Evolutionary conservation across 495 filamentous ascomycete genomes (phyloP).

Genomic region (Cudoniella acicularis): DNA sequence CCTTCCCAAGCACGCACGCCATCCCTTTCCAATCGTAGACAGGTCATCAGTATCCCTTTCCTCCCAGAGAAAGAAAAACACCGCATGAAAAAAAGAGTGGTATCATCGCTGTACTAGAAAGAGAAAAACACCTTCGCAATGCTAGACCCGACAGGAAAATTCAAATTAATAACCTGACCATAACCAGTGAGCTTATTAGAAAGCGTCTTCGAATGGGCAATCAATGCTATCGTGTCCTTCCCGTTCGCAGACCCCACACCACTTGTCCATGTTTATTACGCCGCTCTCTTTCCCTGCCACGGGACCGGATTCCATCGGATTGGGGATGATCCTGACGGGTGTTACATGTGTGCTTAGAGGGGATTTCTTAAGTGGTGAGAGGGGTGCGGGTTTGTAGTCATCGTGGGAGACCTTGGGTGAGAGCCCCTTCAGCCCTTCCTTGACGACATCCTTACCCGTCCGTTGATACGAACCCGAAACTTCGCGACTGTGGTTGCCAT

Average conservation of each 20-base stretch:
- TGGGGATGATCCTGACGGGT: conserved; percentile 43
- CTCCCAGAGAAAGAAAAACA: background rate
- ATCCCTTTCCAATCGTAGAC: background rate
- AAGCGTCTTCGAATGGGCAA: conserved; percentile 88
- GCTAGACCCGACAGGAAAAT: no score
- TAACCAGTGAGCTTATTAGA: no score
- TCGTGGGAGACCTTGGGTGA: conserved; percentile 31
- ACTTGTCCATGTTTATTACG: conserved; percentile 77
- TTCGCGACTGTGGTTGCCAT: conserved; percentile 18
- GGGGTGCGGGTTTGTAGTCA: conserved; percentile 44
- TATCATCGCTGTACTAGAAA: conserved; percentile 23
- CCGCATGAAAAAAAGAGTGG: conserved; percentile 19
- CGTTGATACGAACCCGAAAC: conserved; percentile 17
- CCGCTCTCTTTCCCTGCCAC: conserved; percentile 78
- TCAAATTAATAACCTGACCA: no score
- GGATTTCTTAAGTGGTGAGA: conserved; percentile 44
- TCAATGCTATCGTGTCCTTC: conserved; percentile 96
- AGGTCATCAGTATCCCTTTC: background rate
- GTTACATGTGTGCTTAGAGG: conserved; percentile 18
- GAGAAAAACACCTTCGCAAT: conserved; percentile 13
- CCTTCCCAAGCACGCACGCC: background rate
- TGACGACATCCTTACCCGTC: conserved; percentile 42
- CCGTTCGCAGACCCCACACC: conserved; percentile 95
- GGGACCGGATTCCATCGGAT: conserved; percentile 64
- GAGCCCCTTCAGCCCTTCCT: conserved; percentile 41